Evolutionary conservation across 345 rosid genomes (phyloP), one percentile per base, ranked within the genome.

Genomic region (Gynandropsis gynandra): DNA sequence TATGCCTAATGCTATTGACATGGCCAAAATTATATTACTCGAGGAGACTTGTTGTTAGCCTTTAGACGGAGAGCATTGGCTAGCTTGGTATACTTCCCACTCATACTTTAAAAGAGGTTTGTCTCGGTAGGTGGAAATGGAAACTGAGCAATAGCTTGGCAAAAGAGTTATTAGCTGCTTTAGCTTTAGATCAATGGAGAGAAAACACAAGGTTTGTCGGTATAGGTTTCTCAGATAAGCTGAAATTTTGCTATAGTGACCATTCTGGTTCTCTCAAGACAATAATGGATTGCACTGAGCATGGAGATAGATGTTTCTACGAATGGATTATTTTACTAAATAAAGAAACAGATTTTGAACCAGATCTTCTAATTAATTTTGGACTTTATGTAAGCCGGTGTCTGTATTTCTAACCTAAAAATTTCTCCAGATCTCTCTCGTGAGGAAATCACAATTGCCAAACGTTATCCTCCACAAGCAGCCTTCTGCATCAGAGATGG

Each of bases 401-500:
- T 20, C 16, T 37, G 52, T 34, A 36, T 10, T 66, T 35, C 17
- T 64, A 31, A 52, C 41, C 57, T 41, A 37, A 48, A 50, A 11
- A 18, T 49, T 57, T 64, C 54, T 65, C 60, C 65, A 90, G 98
- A 87, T 80, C 87, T 90, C 54, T 76, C 88, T 32, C 84, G 87
- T 21, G 98, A 90, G 69, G 96, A 80, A 71, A 50, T 84, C 24
- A 72, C 83, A 56, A 71, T 84, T 58, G 85, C 96, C 15, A 82
- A 82, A 75, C 85, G 82, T 59, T 90, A 84, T 80, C 98, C 98
- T 54, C 67, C 89, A 24, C 81, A 79, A 11, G 62, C 92, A 16
- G 83, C 95, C 32, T 60, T 82, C 79, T 90, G 98, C 78, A 72
- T 90, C 51, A 77, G 95, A 78, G 87, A 82, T 72, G 98, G 98